Evolutionary conservation across 306 rosid genomes (phyloP).

Genomic region (Inga oerstediana): DNA sequence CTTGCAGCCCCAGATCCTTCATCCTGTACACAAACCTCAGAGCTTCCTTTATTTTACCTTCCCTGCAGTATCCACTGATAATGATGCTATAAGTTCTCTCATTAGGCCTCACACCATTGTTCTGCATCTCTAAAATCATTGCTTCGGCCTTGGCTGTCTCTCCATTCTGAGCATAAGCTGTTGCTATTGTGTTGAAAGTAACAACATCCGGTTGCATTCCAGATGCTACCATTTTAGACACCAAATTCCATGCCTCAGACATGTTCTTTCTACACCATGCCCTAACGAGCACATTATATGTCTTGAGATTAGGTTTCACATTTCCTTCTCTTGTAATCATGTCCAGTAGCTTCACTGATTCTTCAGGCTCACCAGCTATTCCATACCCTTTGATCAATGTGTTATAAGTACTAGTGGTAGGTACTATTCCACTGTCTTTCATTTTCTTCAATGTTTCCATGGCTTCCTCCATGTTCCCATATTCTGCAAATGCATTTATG

Average conservation of each 20-base stretch:
- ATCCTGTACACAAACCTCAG: constrained; percentile 56
- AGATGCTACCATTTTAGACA: constrained; percentile 49
- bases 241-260: constrained; percentile 65
- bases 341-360: constrained; percentile 57
- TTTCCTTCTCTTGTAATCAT: constrained; percentile 53
- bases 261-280: constrained; percentile 59
- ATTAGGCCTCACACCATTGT: constrained; percentile 54
- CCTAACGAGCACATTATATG: constrained; percentile 67
- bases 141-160: constrained; percentile 60
- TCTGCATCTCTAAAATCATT: constrained; percentile 64
- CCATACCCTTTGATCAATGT: constrained; percentile 77
- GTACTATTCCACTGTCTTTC: constrained; percentile 63
- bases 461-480: constrained; percentile 72
- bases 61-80: constrained; percentile 67
- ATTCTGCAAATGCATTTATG: constrained; percentile 68
- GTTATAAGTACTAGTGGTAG: constrained; percentile 58
- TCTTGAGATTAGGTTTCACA: constrained; percentile 66
- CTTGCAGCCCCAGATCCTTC: constrained; percentile 60
- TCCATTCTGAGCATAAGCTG: constrained; percentile 65
- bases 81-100: constrained; percentile 59
- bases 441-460: constrained; percentile 55
- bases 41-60: constrained; percentile 65
- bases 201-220: constrained; percentile 68
- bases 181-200: constrained; percentile 66
- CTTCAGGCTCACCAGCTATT: constrained; percentile 64